phyloP scores from a whole-genome alignment of 768 basidiomycete genomes.

The Agaricus blazei region DNA sequence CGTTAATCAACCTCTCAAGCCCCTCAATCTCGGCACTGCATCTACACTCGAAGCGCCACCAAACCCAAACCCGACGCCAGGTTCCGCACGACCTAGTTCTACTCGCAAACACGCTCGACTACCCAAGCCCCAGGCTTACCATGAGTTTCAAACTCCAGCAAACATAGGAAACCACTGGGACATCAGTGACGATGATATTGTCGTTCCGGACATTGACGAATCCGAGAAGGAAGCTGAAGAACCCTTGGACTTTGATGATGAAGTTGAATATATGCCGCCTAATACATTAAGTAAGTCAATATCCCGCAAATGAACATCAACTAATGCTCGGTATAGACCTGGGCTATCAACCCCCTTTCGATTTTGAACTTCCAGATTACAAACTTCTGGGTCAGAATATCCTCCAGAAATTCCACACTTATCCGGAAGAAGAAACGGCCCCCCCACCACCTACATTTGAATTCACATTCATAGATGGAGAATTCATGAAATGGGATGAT shows the following conservation, averaged over 20 bases:
- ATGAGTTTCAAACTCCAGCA: slow-evolving; percentile 58
- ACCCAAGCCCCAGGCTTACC: slow-evolving; percentile 33
- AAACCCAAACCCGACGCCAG: slow-evolving; percentile 30
- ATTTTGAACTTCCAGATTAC: slow-evolving; percentile 42
- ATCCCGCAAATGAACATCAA: background rate
- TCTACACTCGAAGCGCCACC: slow-evolving; percentile 12
- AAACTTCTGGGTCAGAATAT: slow-evolving; percentile 32
- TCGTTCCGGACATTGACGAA: slow-evolving; percentile 19
- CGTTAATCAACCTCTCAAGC: slow-evolving; percentile 27
- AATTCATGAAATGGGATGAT: slow-evolving; percentile 21
- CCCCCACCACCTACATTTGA: slow-evolving; percentile 24
- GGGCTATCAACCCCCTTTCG: slow-evolving; percentile 37
- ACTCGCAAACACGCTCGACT: slow-evolving; percentile 57
- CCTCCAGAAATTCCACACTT: slow-evolving; percentile 27
- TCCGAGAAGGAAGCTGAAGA: slow-evolving; percentile 21
- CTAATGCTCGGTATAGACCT: slow-evolving; percentile 26
- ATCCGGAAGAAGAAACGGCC: slow-evolving; percentile 23
- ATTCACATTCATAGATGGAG: slow-evolving; percentile 15
- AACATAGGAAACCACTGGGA: slow-evolving; percentile 74
- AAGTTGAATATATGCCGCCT: slow-evolving; percentile 50
- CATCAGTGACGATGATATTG: slow-evolving; percentile 49
- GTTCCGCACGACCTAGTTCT: slow-evolving; percentile 56
- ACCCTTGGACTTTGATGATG: slow-evolving; percentile 35
- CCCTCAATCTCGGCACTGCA: slow-evolving; percentile 16
- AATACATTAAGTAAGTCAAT: slow-evolving; percentile 33